Evolutionary conservation across 2,329 filamentous ascomycete genomes (phyloP).

Genomic region (Trichoderma sp.): DNA sequence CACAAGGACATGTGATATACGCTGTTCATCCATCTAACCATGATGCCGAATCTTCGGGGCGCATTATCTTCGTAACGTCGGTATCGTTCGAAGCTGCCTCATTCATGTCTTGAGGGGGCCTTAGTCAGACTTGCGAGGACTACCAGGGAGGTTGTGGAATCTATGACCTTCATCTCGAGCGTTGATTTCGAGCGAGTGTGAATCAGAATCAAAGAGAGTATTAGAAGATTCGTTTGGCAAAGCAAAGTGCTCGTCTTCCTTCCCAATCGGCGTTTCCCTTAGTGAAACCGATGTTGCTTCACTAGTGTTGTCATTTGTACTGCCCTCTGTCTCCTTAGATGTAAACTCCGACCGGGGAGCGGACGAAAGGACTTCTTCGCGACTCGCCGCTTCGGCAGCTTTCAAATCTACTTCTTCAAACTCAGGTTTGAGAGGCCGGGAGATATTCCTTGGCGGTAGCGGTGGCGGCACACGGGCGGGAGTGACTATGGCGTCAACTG

Average conservation of each 20-base stretch:
- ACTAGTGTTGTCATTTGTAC: background rate
- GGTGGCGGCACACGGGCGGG: background rate
- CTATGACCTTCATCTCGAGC: background rate
- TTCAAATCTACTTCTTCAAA: conserved; percentile 13
- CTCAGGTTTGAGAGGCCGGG: background rate
- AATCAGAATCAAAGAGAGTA: conserved; percentile 6
- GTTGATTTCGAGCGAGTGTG: background rate
- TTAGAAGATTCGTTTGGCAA: background rate
- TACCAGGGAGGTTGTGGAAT: background rate
- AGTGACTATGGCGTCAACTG: background rate
- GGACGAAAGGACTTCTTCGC: background rate
- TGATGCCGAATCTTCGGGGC: background rate
- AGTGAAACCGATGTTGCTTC: background rate
- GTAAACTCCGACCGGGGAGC: background rate
- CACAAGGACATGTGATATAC: background rate
- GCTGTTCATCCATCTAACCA: background rate
- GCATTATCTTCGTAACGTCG: background rate
- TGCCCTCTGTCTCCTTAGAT: background rate
- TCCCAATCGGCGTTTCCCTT: background rate
- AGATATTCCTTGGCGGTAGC: conserved; percentile 5
- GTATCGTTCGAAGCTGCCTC: background rate
- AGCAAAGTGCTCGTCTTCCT: background rate
- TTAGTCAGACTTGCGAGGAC: background rate
- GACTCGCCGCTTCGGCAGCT: background rate
- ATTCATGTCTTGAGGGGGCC: background rate